A percentile compares a stretch with the other conserved stretches of the same genome.
Conservation (phyloP, 257 asterid genomes). For the Ocimum tenuiflorum region DNA sequence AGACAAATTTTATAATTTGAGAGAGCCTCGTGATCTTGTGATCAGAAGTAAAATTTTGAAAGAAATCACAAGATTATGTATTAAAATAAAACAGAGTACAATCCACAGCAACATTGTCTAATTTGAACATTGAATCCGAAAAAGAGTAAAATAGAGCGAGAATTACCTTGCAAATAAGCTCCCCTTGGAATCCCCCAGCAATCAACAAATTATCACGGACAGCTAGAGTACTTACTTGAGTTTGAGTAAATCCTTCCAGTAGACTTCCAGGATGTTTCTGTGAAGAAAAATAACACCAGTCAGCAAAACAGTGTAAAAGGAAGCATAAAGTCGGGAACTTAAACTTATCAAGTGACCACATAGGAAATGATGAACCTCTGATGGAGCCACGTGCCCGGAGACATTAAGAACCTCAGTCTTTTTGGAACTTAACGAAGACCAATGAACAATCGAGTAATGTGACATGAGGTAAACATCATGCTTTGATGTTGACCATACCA, state of each 20-base stretch:
- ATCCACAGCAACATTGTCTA: not conserved
- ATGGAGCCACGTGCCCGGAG: slow-evolving; percentile 52
- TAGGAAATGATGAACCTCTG: slow-evolving; percentile 34
- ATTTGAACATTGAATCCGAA: not conserved
- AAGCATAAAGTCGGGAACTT: not conserved
- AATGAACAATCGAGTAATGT: slow-evolving; percentile 47
- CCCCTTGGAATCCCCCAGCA: slow-evolving; percentile 60
- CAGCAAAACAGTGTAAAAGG: not conserved
- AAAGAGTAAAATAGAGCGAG: too few relatives aligned
- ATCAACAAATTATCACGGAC: slow-evolving; percentile 45
- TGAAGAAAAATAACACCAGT: not conserved
- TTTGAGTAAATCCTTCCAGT: slow-evolving; percentile 51
- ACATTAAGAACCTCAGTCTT: slow-evolving; percentile 58
- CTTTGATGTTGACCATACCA: slow-evolving; percentile 62
- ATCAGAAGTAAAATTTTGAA: not conserved
- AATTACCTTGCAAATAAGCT: slow-evolving; percentile 54
- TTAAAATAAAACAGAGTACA: not conserved
- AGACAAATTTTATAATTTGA: not conserved
- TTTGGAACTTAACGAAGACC: slow-evolving; percentile 51
- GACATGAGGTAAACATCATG: slow-evolving; percentile 67
- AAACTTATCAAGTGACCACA: slow-evolving; percentile 2
- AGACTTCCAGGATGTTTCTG: slow-evolving; percentile 54
- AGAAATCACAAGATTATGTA: not conserved
- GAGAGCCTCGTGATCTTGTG: not conserved
- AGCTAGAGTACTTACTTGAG: slow-evolving; percentile 54